Percentiles rank a stretch among this genome's conserved stretches.
phyloP scores from a whole-genome alignment of 2,329 filamentous ascomycete species.

The Hypoxylon sp. region DNA sequence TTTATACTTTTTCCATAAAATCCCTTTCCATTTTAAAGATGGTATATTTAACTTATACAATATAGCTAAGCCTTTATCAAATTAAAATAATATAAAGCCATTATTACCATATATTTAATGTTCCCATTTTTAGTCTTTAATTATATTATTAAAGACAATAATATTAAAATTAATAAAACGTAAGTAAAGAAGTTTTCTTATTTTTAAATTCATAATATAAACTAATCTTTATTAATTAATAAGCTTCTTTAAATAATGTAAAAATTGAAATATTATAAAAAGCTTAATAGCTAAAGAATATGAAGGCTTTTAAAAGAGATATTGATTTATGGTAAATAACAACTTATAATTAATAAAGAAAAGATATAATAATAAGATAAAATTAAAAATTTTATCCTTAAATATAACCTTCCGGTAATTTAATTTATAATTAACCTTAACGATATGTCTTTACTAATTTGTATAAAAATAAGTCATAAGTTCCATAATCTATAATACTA shows the following conservation, averaged over 20 bases:
- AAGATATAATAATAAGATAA: neutral
- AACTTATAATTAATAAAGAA: neutral
- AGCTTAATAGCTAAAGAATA: neutral
- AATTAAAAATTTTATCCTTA: slow-evolving; percentile 6
- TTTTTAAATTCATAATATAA: neutral
- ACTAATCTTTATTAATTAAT: neutral
- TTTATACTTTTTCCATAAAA: no score
- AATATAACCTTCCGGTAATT: neutral
- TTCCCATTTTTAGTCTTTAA: slow-evolving; percentile 4
- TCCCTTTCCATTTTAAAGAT: no score
- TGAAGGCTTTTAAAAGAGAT: neutral
- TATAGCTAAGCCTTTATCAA: no score
- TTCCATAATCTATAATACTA: neutral
- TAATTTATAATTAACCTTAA: slow-evolving; percentile 7
- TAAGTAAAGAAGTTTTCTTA: neutral
- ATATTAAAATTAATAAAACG: neutral
- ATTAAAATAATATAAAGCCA: neutral
- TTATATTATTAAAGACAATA: slow-evolving; percentile 14
- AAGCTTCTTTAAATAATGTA: neutral
- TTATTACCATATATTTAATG: neutral
- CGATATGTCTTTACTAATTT: neutral
- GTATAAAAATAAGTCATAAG: neutral
- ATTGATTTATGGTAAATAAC: neutral
- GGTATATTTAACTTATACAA: neutral
- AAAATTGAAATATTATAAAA: neutral